These are phyloP conservation scores for Heimioporus sp. DNA, from an alignment of 768 basidiomycete genomes.

Conservation along the genomic window DNA sequence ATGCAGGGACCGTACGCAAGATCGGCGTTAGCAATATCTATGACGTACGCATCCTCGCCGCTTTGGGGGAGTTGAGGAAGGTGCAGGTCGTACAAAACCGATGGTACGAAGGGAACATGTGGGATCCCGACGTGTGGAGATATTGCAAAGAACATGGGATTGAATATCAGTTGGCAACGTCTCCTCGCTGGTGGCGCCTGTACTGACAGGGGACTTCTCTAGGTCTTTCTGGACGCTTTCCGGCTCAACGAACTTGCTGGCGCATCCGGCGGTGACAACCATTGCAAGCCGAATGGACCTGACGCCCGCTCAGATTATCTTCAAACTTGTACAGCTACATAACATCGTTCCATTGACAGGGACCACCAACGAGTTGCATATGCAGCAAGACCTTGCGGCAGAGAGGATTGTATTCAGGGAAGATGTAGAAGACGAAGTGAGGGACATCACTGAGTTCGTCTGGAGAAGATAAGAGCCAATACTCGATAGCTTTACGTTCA, in stretches of 20 bases:
- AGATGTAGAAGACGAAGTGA: constrained; percentile 26
- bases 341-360: constrained; percentile 75
- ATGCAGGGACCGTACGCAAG: constrained; percentile 57
- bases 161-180: constrained; percentile 62
- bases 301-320: constrained; percentile 66
- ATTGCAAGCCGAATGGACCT: constrained; percentile 47
- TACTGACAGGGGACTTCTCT: not conserved
- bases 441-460: constrained; percentile 26
- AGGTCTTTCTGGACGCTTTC: constrained; percentile 89
- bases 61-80: constrained; percentile 50
- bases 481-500: not conserved
- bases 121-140: constrained; percentile 63
- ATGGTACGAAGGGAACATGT: constrained; percentile 80
- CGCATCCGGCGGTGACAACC: constrained; percentile 42
- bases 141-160: constrained; percentile 65
- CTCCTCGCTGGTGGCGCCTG: not conserved
- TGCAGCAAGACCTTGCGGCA: constrained; percentile 59
- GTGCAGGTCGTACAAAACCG: constrained; percentile 81
- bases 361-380: constrained; percentile 64
- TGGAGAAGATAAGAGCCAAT: constrained; percentile 20
- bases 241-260: constrained; percentile 65
- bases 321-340: constrained; percentile 62
- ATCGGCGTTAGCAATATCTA: constrained; percentile 83
- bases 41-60: constrained; percentile 52
- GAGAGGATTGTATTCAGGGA: constrained; percentile 36